A percentile compares a stretch with the other conserved stretches of the same genome.
Conservation (phyloP, 345 rosid genomes). For the Turnera subulata region DNA sequence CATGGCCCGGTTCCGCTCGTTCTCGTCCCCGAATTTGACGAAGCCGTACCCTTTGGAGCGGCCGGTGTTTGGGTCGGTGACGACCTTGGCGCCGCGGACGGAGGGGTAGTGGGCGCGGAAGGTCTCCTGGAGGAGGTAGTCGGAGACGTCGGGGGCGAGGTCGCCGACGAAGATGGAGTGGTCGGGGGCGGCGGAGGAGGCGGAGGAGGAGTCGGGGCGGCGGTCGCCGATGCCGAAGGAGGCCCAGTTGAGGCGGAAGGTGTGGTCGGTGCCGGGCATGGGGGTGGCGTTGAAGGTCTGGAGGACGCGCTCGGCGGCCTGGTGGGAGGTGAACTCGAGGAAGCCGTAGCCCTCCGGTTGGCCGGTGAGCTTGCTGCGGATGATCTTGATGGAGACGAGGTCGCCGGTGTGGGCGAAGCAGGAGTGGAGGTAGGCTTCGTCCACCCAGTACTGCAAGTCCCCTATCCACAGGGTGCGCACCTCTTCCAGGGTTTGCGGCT, state of each 20-base stretch:
- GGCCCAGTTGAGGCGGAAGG: constrained; percentile 94
- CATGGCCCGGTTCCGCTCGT: constrained; percentile 90
- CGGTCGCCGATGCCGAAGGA: constrained; percentile 93
- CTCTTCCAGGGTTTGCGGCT: constrained; percentile 82
- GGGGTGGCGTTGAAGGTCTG: constrained; percentile 79
- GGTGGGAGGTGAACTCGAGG: constrained; percentile 84
- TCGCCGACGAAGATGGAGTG: constrained; percentile 98
- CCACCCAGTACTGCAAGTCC: constrained; percentile 93
- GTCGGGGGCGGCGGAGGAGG: constrained; percentile 91
- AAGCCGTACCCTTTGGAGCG: constrained; percentile 97
- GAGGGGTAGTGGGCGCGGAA: constrained; percentile 78
- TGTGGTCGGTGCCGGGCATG: constrained; percentile 86
- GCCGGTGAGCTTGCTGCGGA: constrained; percentile 88
- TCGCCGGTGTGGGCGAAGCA: constrained; percentile 97
- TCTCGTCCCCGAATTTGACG: constrained; percentile 87
- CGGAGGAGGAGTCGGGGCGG: constrained; percentile 82
- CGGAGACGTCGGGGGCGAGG: constrained; percentile 90
- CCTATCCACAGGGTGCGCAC: constrained; percentile 98
- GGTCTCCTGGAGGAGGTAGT: constrained; percentile 89
- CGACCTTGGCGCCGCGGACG: constrained; percentile 98
- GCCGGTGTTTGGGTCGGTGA: constrained; percentile 93
- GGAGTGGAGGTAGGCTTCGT: constrained; percentile 74
- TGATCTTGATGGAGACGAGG: constrained; percentile 69
- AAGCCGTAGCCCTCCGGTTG: constrained; percentile 98
- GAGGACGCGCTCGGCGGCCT: constrained; percentile 81